Evolutionary conservation across 2,329 filamentous ascomycete genomes (phyloP).

Genomic region (Epichloe typhina): DNA sequence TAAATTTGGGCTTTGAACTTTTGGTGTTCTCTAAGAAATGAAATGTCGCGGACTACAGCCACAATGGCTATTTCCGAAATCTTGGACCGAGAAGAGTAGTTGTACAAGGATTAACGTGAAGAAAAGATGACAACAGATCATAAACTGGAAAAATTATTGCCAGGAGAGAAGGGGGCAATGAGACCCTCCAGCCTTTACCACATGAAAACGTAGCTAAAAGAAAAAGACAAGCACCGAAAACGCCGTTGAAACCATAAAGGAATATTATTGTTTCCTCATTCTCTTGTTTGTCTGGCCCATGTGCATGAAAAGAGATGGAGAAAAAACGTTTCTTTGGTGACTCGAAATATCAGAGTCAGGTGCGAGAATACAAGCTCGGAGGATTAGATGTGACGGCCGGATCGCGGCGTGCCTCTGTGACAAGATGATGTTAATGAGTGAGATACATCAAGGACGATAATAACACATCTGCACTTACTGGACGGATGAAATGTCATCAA

Average conservation of each 20-base stretch:
- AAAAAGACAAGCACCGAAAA: neutral
- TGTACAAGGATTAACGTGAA: slow-evolving; percentile 18
- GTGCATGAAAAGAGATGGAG: slow-evolving; percentile 1
- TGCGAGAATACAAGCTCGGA: slow-evolving; percentile 3
- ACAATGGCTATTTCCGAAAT: neutral
- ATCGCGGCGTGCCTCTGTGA: slow-evolving; percentile 29
- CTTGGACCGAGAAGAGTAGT: slow-evolving; percentile 17
- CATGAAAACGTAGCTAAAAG: neutral
- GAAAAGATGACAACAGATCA: neutral
- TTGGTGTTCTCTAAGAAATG: neutral
- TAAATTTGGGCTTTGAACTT: neutral
- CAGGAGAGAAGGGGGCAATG: neutral
- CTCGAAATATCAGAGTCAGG: neutral
- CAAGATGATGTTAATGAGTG: slow-evolving; percentile 1
- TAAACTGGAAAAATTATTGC: neutral
- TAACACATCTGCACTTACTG: slow-evolving; percentile 29
- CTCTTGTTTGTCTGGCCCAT: neutral
- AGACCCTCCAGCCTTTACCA: neutral
- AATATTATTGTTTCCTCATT: neutral
- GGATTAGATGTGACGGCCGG: slow-evolving; percentile 28
- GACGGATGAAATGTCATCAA: slow-evolving; percentile 52
- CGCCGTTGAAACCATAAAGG: neutral
- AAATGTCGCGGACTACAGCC: neutral
- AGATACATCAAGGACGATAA: neutral
- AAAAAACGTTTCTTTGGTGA: neutral